These are phyloP conservation scores for Podosphaera fusca DNA, from an alignment of 2,329 filamentous ascomycete species.

Conservation along the genomic window DNA sequence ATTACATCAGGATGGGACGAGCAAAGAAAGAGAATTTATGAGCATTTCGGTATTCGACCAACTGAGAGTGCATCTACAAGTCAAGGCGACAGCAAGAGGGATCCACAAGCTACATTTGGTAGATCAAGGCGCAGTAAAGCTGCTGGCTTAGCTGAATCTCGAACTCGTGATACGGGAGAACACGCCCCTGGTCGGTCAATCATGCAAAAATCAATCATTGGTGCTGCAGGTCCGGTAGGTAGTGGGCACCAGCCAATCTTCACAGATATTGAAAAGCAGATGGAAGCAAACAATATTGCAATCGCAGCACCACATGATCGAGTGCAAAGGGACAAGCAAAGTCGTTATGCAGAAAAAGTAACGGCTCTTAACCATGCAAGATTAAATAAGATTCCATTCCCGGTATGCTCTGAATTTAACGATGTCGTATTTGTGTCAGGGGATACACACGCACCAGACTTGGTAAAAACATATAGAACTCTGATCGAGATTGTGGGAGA, in stretches of 20 bases:
- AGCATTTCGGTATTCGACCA: constrained; percentile 75
- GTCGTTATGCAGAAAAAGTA: constrained; percentile 56
- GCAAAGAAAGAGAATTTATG: constrained; percentile 78
- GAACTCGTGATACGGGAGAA: constrained; percentile 16
- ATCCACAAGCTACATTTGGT: constrained; percentile 33
- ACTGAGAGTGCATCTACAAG: constrained; percentile 21
- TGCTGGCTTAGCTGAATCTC: constrained; percentile 16
- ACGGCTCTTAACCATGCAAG: constrained; percentile 56
- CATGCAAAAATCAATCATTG: constrained; percentile 69
- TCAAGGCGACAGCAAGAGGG: constrained; percentile 17
- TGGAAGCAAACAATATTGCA: constrained; percentile 24
- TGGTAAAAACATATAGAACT: constrained; percentile 64
- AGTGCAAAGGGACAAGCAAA: constrained; percentile 63
- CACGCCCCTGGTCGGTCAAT: constrained; percentile 46
- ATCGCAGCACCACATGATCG: constrained; percentile 41
- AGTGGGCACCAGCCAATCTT: constrained; percentile 37
- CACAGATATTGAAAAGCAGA: constrained; percentile 40
- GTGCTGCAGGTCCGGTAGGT: constrained; percentile 47
- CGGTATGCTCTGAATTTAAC: constrained; percentile 53
- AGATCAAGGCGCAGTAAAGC: constrained; percentile 30
- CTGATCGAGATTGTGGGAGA: constrained; percentile 62
- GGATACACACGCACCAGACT: constrained; percentile 47
- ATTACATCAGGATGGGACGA: constrained; percentile 90
- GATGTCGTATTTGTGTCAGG: constrained; percentile 47
- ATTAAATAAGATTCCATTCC: constrained; percentile 40